These are phyloP conservation scores for Zygoascus biomembranicola DNA, from an alignment of 805 yeast genomes.

Conservation along the genomic window DNA sequence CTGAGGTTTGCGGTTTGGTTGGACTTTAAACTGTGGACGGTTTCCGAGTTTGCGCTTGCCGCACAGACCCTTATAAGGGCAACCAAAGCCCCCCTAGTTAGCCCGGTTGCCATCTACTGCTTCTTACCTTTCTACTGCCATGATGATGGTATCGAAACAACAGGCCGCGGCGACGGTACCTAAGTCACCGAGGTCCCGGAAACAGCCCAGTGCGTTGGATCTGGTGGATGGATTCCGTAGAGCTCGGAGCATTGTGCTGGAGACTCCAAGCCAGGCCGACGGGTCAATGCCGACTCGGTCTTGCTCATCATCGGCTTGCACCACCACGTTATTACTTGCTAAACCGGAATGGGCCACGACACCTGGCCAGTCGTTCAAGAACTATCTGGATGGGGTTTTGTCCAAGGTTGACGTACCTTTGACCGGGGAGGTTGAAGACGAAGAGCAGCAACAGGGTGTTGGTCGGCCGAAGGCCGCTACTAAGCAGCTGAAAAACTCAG, in stretches of 20 bases:
- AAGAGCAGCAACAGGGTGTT: not conserved
- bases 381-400: slow-evolving; percentile 8
- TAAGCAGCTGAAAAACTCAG: not conserved
- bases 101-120: not conserved
- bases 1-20: no score
- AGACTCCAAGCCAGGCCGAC: not conserved
- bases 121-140: not conserved
- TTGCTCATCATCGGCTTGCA: slow-evolving; percentile 4
- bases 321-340: slow-evolving; percentile 5
- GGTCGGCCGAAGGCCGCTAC: not conserved
- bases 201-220: not conserved
- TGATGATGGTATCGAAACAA: not conserved
- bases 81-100: not conserved
- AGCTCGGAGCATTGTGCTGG: not conserved
- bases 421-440: not conserved
- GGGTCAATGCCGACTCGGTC: not conserved
- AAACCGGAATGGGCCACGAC: slow-evolving; percentile 13
- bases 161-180: not conserved
- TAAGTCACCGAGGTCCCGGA: not conserved
- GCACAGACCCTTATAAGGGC: not conserved
- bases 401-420: not conserved
- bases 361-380: slow-evolving; percentile 11
- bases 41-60: not conserved
- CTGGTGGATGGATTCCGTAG: not conserved
- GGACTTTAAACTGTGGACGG: no score